Evolutionary conservation across 2,329 filamentous ascomycete species (phyloP).

Genomic region (Fusarium keratoplasticum): DNA sequence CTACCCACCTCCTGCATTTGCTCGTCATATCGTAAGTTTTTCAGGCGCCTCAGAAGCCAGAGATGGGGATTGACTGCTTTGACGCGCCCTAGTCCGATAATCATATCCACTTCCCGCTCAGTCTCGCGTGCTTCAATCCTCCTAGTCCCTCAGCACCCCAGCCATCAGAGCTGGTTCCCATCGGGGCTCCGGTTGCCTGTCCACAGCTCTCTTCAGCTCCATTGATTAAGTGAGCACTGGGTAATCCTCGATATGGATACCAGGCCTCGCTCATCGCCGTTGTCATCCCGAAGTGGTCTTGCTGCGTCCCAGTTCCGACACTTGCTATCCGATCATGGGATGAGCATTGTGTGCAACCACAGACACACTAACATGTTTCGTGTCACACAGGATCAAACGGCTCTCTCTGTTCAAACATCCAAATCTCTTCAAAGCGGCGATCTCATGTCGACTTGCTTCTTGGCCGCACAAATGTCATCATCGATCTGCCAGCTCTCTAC

Average conservation of each 20-base stretch:
- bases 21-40: constrained; percentile 22
- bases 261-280: neutral
- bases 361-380: constrained; percentile 1
- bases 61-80: constrained; percentile 3
- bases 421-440: neutral
- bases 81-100: constrained; percentile 5
- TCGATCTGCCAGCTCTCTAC: constrained; percentile 24
- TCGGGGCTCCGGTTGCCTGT: constrained; percentile 2
- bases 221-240: neutral
- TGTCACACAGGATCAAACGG: constrained; percentile 9
- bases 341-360: neutral
- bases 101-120: constrained; percentile 36
- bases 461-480: constrained; percentile 27
- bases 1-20: constrained; percentile 14
- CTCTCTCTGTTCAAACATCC: neutral
- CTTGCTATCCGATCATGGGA: neutral
- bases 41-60: neutral
- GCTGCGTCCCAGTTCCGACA: neutral
- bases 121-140: constrained; percentile 15
- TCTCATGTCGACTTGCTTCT: constrained; percentile 19
- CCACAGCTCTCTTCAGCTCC: neutral
- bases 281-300: neutral
- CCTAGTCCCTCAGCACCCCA: constrained; percentile 7
- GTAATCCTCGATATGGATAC: neutral
- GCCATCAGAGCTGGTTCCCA: constrained; percentile 5